Percentiles rank a stretch among this genome's conserved stretches.
phyloP scores from a whole-genome alignment of 768 basidiomycete species.

The Suillus alpinus region DNA sequence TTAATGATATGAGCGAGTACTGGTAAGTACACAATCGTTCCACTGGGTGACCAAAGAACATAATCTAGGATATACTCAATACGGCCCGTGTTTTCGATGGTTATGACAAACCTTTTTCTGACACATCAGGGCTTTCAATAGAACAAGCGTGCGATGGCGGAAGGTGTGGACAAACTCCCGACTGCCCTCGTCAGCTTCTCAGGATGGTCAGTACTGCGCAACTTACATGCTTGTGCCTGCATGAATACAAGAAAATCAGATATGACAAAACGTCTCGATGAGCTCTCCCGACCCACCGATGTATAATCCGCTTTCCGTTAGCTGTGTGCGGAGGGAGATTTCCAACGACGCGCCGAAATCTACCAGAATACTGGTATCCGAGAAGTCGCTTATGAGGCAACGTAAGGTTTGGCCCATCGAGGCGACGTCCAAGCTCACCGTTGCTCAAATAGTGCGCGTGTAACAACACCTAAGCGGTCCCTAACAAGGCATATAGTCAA shows the following conservation, averaged over 20 bases:
- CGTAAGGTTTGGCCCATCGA: neutral
- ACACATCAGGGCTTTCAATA: slow-evolving; percentile 92
- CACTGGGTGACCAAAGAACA: slow-evolving; percentile 96
- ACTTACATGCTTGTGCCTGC: slow-evolving; percentile 69
- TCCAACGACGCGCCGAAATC: slow-evolving; percentile 83
- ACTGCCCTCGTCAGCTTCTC: slow-evolving; percentile 25
- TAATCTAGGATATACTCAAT: slow-evolving; percentile 54
- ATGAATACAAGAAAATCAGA: slow-evolving; percentile 10
- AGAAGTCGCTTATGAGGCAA: slow-evolving; percentile 64
- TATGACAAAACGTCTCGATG: neutral
- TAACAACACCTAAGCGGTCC: slow-evolving; percentile 93
- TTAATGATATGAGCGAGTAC: slow-evolving; percentile 91
- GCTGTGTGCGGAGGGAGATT: slow-evolving; percentile 66
- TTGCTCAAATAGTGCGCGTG: slow-evolving; percentile 86
- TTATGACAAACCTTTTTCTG: slow-evolving; percentile 73
- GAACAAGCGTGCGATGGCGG: slow-evolving; percentile 84
- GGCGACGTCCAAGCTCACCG: slow-evolving; percentile 36
- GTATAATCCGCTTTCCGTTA: slow-evolving; percentile 91
- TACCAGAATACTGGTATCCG: slow-evolving; percentile 82
- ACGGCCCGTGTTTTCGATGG: slow-evolving; percentile 1
- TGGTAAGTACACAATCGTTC: slow-evolving; percentile 96
- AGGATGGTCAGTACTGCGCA: slow-evolving; percentile 25
- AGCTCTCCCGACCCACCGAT: slow-evolving; percentile 66
- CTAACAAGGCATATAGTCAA: slow-evolving; percentile 35
- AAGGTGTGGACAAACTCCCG: slow-evolving; percentile 93